Conservation (phyloP, 805 yeast genomes). For the Starmerella khaoyaiensis region DNA sequence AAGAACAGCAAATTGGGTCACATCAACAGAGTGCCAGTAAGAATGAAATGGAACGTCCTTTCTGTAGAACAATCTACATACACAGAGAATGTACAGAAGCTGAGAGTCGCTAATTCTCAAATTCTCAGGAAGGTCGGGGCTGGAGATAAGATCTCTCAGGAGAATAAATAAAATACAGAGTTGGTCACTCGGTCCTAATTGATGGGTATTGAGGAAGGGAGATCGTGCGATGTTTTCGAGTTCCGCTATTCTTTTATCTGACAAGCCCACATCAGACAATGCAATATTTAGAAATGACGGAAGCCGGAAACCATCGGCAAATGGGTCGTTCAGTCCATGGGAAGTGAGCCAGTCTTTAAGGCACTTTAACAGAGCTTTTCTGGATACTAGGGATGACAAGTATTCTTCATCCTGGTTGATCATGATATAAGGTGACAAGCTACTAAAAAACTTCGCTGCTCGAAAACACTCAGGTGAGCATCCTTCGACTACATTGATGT, state of each 20-base stretch:
- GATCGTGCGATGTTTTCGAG: constrained; percentile 5
- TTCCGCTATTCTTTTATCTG: background rate
- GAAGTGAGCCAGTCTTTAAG: background rate
- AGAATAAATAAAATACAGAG: constrained; percentile 47
- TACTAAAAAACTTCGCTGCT: too few species aligned
- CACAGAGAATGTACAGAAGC: constrained; percentile 47
- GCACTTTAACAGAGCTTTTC: too few species aligned
- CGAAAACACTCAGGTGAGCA: too few species aligned
- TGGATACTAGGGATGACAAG: too few species aligned
- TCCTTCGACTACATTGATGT: too few species aligned
- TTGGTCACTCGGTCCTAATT: constrained; percentile 50
- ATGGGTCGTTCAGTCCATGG: constrained; percentile 9
- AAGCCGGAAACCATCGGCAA: constrained; percentile 7
- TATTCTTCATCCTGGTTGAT: too few species aligned
- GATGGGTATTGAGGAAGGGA: constrained; percentile 65
- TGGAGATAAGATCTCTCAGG: constrained; percentile 32
- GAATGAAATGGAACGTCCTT: constrained; percentile 86
- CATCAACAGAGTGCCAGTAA: constrained; percentile 92
- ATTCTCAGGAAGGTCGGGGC: constrained; percentile 16
- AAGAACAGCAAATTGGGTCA: constrained; percentile 75
- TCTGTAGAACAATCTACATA: constrained; percentile 66
- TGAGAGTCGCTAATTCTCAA: constrained; percentile 31
- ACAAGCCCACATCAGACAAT: constrained; percentile 12
- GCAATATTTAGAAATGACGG: constrained; percentile 4
- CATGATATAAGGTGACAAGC: too few species aligned